Evolutionary conservation across 108 stramenopile genomes (phyloP), one percentile per base, ranked within the genome.

Genomic region (Pseudonitzschia pungens): DNA sequence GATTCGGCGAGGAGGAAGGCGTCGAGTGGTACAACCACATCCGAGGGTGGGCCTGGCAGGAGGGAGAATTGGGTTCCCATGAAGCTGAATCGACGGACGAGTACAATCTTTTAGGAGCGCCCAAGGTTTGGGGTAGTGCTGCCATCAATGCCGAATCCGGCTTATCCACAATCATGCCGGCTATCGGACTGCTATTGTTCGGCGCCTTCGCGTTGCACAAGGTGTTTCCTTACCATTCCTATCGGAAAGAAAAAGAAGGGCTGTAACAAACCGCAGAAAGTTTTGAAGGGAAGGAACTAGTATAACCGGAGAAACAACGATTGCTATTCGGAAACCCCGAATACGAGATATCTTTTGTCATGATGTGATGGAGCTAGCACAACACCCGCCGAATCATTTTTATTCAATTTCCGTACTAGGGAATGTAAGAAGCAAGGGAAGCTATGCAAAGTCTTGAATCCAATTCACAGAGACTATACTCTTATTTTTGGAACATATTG

Each of bases 1-100:
- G 60, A 12, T 62, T 62, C 31, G 36, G 29, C 32, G 33, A 62
- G 29, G 54, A 55, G 24, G 54, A 55, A 20, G 45, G 45, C 45
- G 20, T 62, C 18, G 36, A 62, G 36, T 62, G 60, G 60, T 62
- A 31, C 36, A n/a, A 62, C 36, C 33, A 33, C 0, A 62, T 62
- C 14, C 60, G 60, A 18, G 60, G 60, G 0, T 9, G 11, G 26
- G 60, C 60, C 32, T 62, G 60, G 60, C 26, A 62, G 36, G 60
- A 62, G 36, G 32, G 33, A 11, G n/a, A n/a, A 12, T 10, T n/a
- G n/a, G 29, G 36, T 3, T 40, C 60, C 20, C 54, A 24, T 10
- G 26, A 14, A 0, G 57, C 57, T 10, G 10, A 58, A 58, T 62
- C 60, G 0, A 62, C 60, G 32, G 33, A 62, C 36, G 36, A 33